Conservation (phyloP, 768 basidiomycete genomes). For the Pisolithus albus region DNA sequence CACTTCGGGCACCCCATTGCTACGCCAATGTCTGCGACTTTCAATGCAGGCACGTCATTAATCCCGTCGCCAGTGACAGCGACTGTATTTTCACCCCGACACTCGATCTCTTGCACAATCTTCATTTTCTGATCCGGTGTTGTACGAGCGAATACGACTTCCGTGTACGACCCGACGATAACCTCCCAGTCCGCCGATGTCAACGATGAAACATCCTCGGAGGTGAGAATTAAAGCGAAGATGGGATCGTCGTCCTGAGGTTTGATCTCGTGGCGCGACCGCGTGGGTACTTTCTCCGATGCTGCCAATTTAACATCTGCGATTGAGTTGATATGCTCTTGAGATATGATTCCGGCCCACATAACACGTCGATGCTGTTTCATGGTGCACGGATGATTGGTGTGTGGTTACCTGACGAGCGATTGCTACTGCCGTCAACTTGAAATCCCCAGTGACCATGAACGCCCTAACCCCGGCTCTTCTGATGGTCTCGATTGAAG, state of each 20-base stretch:
- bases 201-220: conserved; percentile 36
- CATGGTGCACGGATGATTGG: not conserved
- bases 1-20: conserved; percentile 44
- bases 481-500: conserved; percentile 40
- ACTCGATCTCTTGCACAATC: conserved; percentile 50
- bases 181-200: conserved; percentile 34
- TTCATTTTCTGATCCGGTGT: conserved; percentile 52
- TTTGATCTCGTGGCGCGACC: conserved; percentile 19
- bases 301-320: conserved; percentile 13
- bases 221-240: conserved; percentile 37
- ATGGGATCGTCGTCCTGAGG: conserved; percentile 32
- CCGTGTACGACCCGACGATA: conserved; percentile 31
- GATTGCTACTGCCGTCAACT: conserved; percentile 47
- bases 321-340: conserved; percentile 30
- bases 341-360: conserved; percentile 38
- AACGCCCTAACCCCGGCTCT: conserved; percentile 47
- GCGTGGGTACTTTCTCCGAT: conserved; percentile 6
- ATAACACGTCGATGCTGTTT: too few species aligned
- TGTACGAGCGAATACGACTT: conserved; percentile 48
- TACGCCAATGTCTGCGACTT: conserved; percentile 50
- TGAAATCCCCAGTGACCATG: conserved; percentile 54
- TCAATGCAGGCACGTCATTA: conserved; percentile 46
- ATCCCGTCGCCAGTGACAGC: conserved; percentile 55
- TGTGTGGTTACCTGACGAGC: conserved; percentile 35
- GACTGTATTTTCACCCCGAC: conserved; percentile 40